These are phyloP conservation scores for Schoenoplectus triqueter DNA, from an alignment of 202 grass and related monocot species.

Conservation along the genomic window DNA sequence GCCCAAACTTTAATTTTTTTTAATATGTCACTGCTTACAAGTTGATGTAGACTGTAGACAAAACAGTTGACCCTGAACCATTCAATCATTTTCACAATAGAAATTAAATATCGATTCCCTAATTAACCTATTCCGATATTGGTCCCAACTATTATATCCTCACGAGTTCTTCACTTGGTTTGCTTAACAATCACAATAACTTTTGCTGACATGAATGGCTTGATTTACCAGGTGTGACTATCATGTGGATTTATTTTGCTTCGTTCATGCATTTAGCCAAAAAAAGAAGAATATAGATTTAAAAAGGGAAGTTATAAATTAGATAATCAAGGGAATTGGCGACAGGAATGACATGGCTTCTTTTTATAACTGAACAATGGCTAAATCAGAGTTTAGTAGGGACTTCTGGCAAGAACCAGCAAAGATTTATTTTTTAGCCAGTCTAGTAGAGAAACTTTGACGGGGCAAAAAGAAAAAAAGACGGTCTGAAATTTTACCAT, in stretches of 20 bases:
- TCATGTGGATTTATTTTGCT: neutral
- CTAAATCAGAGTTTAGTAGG: neutral
- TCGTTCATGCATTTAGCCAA: no score
- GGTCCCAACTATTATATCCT: neutral
- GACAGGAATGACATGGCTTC: neutral
- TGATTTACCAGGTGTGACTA: neutral
- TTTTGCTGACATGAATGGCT: neutral
- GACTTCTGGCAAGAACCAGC: neutral
- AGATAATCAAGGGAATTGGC: neutral
- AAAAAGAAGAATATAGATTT: no score
- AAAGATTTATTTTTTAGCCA: neutral
- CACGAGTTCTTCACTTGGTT: neutral
- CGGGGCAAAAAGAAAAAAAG: neutral
- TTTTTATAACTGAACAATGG: neutral
- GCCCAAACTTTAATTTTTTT: no score
- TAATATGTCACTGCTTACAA: neutral
- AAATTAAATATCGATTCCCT: neutral
- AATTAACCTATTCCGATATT: slow-evolving; percentile 12
- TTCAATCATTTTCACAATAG: neutral
- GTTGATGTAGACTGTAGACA: slow-evolving; percentile 1
- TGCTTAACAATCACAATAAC: neutral
- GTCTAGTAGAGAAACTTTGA: neutral
- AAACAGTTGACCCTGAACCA: neutral
- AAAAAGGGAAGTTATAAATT: neutral
- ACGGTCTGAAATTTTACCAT: slow-evolving; percentile 38